These are phyloP conservation scores for Fragaria vesca DNA, from an alignment of 306 rosid species.

Conservation along the genomic window DNA sequence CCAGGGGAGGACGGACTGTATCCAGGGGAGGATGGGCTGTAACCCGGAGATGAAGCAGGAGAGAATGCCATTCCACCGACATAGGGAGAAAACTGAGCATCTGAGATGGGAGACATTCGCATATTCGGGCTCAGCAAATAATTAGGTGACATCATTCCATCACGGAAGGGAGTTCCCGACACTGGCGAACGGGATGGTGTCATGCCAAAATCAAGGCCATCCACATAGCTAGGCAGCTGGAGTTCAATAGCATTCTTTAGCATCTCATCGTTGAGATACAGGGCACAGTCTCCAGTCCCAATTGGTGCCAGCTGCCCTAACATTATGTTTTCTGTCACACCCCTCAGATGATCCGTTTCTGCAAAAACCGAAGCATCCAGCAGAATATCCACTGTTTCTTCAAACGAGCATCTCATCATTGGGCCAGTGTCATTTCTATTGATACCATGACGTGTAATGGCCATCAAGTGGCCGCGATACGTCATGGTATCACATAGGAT, in stretches of 20 bases:
- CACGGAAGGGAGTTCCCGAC: conserved; percentile 92
- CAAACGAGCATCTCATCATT: conserved; percentile 99
- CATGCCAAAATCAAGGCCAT: conserved; percentile 96
- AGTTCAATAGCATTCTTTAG: conserved; percentile 96
- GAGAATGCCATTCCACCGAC: conserved; percentile 97
- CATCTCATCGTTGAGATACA: conserved; percentile 93
- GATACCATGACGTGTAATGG: conserved; percentile 97
- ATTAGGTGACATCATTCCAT: conserved; percentile 93
- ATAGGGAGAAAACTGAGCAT: conserved; percentile 98
- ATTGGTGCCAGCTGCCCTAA: conserved; percentile 97
- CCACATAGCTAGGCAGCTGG: conserved; percentile 95
- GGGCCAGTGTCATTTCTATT: conserved; percentile 97
- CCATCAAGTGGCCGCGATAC: conserved; percentile 97
- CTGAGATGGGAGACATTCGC: conserved; percentile 75
- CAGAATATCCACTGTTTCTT: conserved; percentile 96
- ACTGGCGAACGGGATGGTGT: conserved; percentile 92
- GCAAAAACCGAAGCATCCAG: conserved; percentile 97
- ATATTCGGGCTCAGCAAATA: conserved; percentile 91
- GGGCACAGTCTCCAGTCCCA: conserved; percentile 86
- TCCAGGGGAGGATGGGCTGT: conserved; percentile 94
- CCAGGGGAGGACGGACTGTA: conserved; percentile 98
- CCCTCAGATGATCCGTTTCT: conserved; percentile 82
- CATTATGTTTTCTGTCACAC: conserved; percentile 97
- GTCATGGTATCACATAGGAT: conserved; percentile 99
- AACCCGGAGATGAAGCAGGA: conserved; percentile 91